Evolutionary conservation across 1,139 yeast genomes (phyloP), one percentile per base, ranked within the genome.

Genomic region (Protomyces arabidopsidicola): DNA sequence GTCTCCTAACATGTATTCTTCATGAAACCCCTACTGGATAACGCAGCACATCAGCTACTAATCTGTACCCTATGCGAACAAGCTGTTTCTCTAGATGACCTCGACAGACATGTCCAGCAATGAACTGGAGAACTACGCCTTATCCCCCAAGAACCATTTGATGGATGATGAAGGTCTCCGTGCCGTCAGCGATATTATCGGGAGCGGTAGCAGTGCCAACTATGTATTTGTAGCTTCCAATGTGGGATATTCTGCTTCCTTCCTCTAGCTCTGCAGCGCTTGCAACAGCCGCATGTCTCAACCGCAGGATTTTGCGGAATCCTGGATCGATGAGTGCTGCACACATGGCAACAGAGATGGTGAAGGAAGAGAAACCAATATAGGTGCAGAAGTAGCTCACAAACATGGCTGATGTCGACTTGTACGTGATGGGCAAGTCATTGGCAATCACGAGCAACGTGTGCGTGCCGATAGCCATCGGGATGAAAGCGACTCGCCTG

Each of bases 101-200:
- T n/a, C n/a, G n/a, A n/a, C n/a, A n/a, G n/a, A n/a, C n/a, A n/a
- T n/a, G n/a, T n/a, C n/a, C n/a, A n/a, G 90, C 82, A 90, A 90
- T 79, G 82, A 83, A 63, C 83, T 91, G 72, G 97, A 91, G 80
- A 87, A 90, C 76, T 90, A 89, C 76, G 93, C 96, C 68, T 89
- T 87, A 77, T 82, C 86, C 51, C 82, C 91, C 75, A 88, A 85
- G 81, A 88, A 86, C 79, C 91, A 87, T 79, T 80, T 87, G 69
- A 79, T 78, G 69, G 93, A 87, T 73, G 84, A 82, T 70, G 82
- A 81, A 68, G 85, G 85, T 53, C 81, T 88, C 70, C 91, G 88
- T 65, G 83, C n/a, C n/a, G n/a, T n/a, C n/a, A n/a, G n/a, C n/a
- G n/a, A n/a, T n/a, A n/a, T n/a, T n/a, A n/a, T n/a, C n/a, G n/a